These are phyloP conservation scores for Colletotrichum sp. DNA, from an alignment of 2,329 filamentous ascomycete species.

Conservation along the genomic window DNA sequence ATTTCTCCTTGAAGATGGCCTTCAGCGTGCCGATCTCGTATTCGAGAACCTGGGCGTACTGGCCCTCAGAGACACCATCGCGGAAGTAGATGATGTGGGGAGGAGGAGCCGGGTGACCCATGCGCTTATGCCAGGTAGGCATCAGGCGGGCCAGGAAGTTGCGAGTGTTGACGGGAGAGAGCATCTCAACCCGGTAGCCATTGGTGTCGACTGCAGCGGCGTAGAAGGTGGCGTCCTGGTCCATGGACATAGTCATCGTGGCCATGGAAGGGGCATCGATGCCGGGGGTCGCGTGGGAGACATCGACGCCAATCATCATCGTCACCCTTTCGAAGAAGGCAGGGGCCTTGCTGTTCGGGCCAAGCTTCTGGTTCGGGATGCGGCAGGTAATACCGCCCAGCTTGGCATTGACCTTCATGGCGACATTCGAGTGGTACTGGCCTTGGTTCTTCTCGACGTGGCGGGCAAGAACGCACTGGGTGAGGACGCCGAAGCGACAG, in stretches of 20 bases:
- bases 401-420: slow-evolving; percentile 97
- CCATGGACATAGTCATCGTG: slow-evolving; percentile 83
- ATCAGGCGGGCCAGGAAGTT: slow-evolving; percentile 70
- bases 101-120: slow-evolving; percentile 53
- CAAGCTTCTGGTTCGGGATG: slow-evolving; percentile 29
- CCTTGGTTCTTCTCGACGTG: slow-evolving; percentile 73
- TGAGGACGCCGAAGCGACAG: slow-evolving; percentile 81
- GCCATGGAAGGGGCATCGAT: slow-evolving; percentile 75
- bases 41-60: slow-evolving; percentile 80
- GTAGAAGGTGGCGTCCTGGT: slow-evolving; percentile 75
- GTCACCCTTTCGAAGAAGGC: slow-evolving; percentile 40
- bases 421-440: slow-evolving; percentile 92
- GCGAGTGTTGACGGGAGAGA: slow-evolving; percentile 70
- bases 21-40: slow-evolving; percentile 80
- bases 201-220: slow-evolving; percentile 83
- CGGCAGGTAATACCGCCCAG: slow-evolving; percentile 80
- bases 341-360: slow-evolving; percentile 19
- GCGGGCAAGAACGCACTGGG: slow-evolving; percentile 77
- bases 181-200: slow-evolving; percentile 80
- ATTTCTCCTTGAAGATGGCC: slow-evolving; percentile 51
- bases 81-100: slow-evolving; percentile 89
- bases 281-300: slow-evolving; percentile 82
- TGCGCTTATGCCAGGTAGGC: slow-evolving; percentile 65
- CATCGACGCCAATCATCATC: slow-evolving; percentile 83
- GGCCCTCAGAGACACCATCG: slow-evolving; percentile 88